Evolutionary conservation across 2,329 filamentous ascomycete genomes (phyloP).

Genomic region (Dactylellina parvicollis): DNA sequence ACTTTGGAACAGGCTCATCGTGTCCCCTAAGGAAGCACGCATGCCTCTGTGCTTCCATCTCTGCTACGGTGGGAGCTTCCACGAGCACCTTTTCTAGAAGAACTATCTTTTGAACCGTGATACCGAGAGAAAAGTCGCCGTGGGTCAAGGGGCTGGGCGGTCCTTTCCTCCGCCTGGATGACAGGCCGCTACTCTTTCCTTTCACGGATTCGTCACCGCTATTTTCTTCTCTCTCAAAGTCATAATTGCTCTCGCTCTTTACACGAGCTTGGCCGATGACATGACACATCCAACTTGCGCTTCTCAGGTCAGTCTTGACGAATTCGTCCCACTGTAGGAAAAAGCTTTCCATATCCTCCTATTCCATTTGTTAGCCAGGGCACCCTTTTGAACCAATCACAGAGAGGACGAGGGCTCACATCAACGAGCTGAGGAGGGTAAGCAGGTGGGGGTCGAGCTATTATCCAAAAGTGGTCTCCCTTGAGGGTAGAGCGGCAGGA

Average conservation of each 20-base stretch:
- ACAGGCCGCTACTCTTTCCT: slow-evolving; percentile 36
- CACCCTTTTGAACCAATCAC: neutral
- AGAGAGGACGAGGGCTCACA: slow-evolving; percentile 10
- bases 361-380: neutral
- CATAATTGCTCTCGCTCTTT: slow-evolving; percentile 42
- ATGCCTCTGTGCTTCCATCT: slow-evolving; percentile 47
- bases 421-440: slow-evolving; percentile 53
- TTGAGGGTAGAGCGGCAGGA: slow-evolving; percentile 41
- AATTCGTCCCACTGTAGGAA: slow-evolving; percentile 54
- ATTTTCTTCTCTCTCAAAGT: slow-evolving; percentile 32
- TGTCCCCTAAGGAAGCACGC: slow-evolving; percentile 51
- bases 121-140: slow-evolving; percentile 53
- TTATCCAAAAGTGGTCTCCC: slow-evolving; percentile 52
- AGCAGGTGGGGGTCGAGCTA: slow-evolving; percentile 46
- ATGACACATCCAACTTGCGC: slow-evolving; percentile 49
- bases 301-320: slow-evolving; percentile 47
- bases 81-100: slow-evolving; percentile 47
- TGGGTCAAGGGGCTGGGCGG: slow-evolving; percentile 35
- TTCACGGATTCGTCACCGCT: slow-evolving; percentile 27
- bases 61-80: slow-evolving; percentile 42
- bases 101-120: slow-evolving; percentile 54
- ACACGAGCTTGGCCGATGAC: slow-evolving; percentile 52
- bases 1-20: slow-evolving; percentile 38
- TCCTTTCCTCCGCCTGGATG: slow-evolving; percentile 35
- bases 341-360: slow-evolving; percentile 54